phyloP scores from a whole-genome alignment of 2,329 filamentous ascomycete species.

The Alternaria ethzedia region DNA sequence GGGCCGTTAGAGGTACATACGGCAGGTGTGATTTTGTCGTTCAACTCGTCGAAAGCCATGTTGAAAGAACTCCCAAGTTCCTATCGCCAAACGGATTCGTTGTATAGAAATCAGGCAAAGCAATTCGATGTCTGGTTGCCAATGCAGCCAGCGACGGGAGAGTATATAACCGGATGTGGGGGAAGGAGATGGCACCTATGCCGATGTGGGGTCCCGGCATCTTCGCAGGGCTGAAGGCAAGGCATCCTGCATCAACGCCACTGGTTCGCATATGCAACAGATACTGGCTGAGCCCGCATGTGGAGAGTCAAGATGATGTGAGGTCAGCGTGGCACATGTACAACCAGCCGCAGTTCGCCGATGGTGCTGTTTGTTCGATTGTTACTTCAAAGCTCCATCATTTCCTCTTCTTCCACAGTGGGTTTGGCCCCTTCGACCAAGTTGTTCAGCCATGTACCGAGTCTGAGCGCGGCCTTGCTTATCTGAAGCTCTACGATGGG shows the following conservation, averaged over 20 bases:
- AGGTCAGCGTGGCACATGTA: background rate
- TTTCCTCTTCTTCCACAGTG: constrained; percentile 13
- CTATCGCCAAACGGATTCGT: background rate
- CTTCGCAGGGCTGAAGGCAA: background rate
- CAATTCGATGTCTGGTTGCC: background rate
- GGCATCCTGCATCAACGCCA: background rate
- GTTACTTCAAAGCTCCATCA: constrained; percentile 22
- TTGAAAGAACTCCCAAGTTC: background rate
- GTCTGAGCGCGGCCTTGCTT: constrained; percentile 49
- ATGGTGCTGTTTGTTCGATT: background rate
- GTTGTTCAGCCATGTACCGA: constrained; percentile 50
- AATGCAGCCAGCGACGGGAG: constrained; percentile 1
- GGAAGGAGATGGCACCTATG: constrained; percentile 13
- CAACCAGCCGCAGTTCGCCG: background rate
- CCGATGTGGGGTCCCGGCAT: constrained; percentile 38
- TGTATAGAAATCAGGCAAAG: background rate
- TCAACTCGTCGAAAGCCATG: constrained; percentile 42
- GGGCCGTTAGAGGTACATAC: constrained; percentile 27
- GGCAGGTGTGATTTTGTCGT: constrained; percentile 40
- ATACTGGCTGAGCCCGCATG: background rate
- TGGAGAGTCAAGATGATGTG: background rate
- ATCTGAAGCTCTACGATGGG: constrained; percentile 52
- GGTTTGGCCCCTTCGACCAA: constrained; percentile 30
- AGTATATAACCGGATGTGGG: constrained; percentile 29
- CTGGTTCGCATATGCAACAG: background rate